phyloP scores from a whole-genome alignment of 805 yeast species.

The Kodamaea fukazawae region DNA sequence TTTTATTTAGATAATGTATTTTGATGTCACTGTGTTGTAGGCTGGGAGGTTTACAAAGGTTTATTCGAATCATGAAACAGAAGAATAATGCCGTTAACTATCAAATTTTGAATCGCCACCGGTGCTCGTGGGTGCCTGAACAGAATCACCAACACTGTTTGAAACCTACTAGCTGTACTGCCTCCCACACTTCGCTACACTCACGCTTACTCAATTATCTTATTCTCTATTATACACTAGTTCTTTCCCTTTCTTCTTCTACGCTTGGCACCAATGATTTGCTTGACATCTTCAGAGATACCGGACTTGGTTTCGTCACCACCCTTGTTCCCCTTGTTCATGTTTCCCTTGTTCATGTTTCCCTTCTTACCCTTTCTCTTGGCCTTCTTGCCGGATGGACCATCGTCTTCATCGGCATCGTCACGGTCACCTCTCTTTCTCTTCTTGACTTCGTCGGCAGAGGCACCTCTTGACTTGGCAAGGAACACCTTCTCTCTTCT shows the following conservation, averaged over 20 bases:
- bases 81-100: no score
- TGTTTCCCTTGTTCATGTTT: slow-evolving; percentile 41
- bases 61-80: no score
- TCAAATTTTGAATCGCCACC: no score
- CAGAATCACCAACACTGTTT: no score
- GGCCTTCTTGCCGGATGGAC: slow-evolving; percentile 12
- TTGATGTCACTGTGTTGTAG: no score
- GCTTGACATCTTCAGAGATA: slow-evolving; percentile 54
- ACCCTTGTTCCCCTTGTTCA: slow-evolving; percentile 34
- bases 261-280: slow-evolving; percentile 67
- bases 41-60: no score
- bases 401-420: slow-evolving; percentile 10
- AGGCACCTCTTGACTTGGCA: slow-evolving; percentile 22
- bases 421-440: slow-evolving; percentile 21
- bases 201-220: no score
- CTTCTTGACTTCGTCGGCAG: slow-evolving; percentile 26
- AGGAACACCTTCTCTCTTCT: slow-evolving; percentile 65
- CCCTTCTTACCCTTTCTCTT: slow-evolving; percentile 13
- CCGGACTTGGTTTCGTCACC: slow-evolving; percentile 27
- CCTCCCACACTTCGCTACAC: no score
- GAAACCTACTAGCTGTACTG: no score
- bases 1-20: slow-evolving; percentile 5
- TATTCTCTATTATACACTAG: slow-evolving; percentile 1
- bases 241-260: slow-evolving; percentile 55
- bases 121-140: no score